A percentile compares a stretch with the other conserved stretches of the same genome.
phyloP scores from a whole-genome alignment of 1,284 basidiomycete genomes.

The Fistulinella staudtii region DNA sequence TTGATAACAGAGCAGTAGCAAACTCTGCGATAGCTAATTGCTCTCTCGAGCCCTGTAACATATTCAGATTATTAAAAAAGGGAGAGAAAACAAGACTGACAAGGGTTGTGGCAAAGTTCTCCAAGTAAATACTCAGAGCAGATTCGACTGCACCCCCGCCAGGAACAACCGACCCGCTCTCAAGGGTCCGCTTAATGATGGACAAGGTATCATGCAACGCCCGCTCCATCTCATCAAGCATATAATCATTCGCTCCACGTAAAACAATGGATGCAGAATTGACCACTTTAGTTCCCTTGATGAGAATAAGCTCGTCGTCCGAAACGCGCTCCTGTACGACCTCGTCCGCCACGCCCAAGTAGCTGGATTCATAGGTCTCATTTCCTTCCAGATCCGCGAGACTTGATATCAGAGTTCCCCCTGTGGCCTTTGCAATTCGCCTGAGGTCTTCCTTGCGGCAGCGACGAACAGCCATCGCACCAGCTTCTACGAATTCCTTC shows the following conservation, averaged over 20 bases:
- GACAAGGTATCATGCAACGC: slow-evolving; percentile 93
- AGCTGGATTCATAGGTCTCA: slow-evolving; percentile 93
- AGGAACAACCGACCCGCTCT: slow-evolving; percentile 94
- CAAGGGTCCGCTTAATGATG: slow-evolving; percentile 95
- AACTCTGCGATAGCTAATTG: slow-evolving; percentile 99
- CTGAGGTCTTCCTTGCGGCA: slow-evolving; percentile 98
- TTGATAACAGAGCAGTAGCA: slow-evolving; percentile 87
- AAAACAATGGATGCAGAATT: slow-evolving; percentile 91
- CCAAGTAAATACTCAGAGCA: slow-evolving; percentile 94
- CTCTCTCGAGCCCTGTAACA: slow-evolving; percentile 85
- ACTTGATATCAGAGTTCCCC: slow-evolving; percentile 89
- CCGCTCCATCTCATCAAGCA: slow-evolving; percentile 99
- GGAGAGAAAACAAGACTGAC: slow-evolving; percentile 44
- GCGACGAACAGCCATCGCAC: slow-evolving; percentile 96
- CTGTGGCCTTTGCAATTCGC: slow-evolving; percentile 96
- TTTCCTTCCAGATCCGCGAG: slow-evolving; percentile 97
- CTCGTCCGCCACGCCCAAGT: slow-evolving; percentile 90
- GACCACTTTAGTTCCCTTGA: slow-evolving; percentile 98
- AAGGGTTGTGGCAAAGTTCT: slow-evolving; percentile 98
- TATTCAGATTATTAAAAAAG: slow-evolving; percentile 6
- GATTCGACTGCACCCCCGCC: slow-evolving; percentile 98
- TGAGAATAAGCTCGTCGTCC: slow-evolving; percentile 97
- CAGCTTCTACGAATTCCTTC: slow-evolving; percentile 99
- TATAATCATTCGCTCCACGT: slow-evolving; percentile 98
- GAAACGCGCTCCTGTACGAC: slow-evolving; percentile 96